Evolutionary conservation across 148 eudicot genomes (phyloP).

Genomic region (Simmondsia chinensis): DNA sequence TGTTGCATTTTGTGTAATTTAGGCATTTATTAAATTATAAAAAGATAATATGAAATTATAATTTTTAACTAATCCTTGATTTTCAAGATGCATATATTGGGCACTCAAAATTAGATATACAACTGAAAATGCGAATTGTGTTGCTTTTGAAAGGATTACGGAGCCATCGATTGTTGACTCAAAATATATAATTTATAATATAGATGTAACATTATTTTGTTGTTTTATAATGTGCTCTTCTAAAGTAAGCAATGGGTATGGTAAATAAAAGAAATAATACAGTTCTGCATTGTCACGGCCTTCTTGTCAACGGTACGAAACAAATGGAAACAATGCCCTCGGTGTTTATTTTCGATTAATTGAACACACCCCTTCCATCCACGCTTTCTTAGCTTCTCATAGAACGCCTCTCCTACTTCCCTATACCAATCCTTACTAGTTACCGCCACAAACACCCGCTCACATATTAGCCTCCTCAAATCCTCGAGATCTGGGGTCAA

Average conservation of each 20-base stretch:
- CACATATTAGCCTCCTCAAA: slow-evolving; percentile 14
- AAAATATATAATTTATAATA: too few species aligned
- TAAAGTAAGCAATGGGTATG: not conserved
- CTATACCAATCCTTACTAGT: slow-evolving; percentile 28
- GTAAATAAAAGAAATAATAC: not conserved
- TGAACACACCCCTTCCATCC: slow-evolving; percentile 31
- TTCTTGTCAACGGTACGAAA: not conserved
- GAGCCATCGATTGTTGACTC: too few species aligned
- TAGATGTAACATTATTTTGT: too few species aligned
- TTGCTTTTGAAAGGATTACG: too few species aligned
- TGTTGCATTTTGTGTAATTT: too few species aligned
- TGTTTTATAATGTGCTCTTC: not conserved
- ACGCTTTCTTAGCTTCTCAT: slow-evolving; percentile 19
- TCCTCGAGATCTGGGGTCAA: slow-evolving; percentile 26
- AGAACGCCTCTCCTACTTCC: slow-evolving; percentile 17
- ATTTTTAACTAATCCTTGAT: too few species aligned
- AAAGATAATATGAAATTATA: too few species aligned
- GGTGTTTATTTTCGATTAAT: slow-evolving; percentile 29
- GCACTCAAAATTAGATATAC: too few species aligned
- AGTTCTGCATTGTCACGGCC: not conserved
- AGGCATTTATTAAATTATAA: too few species aligned
- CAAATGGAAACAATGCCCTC: slow-evolving; percentile 29
- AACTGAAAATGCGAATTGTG: too few species aligned
- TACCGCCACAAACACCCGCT: slow-evolving; percentile 22
- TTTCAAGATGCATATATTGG: too few species aligned